Evolutionary conservation across 2,329 filamentous ascomycete species (phyloP), one percentile per base, ranked within the genome.

Genomic region (Pseudocercospora macadamiae): DNA sequence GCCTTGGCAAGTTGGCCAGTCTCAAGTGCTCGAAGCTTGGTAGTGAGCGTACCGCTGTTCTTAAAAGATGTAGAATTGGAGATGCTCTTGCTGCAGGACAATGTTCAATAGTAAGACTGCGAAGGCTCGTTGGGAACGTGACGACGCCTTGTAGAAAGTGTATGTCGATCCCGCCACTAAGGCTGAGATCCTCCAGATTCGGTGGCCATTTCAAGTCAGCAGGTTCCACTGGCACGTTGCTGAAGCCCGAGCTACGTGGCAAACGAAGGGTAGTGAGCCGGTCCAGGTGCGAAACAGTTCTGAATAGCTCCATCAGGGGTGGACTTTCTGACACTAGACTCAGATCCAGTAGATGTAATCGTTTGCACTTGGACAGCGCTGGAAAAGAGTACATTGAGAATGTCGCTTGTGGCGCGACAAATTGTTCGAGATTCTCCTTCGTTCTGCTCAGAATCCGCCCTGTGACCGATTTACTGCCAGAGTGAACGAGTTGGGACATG

Each of bases 331-430:
- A 76, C 5, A 86, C 79, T 2, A 83, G 75, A 3, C 76, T 79
- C 5, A 87, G 72, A 64, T 86, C 81, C 14, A 87, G 73, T 2
- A 75, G 61, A 8, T 72, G 72, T 3, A 88, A 74, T 0, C 77
- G 74, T 4, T 64, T 63, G 69, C 83, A 86, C 72, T 86, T 86
- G 2, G 79, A 78, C 18, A 88, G 69, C 2, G 82, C 77, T 2
- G 83, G 78, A 62, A 86, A 80, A 67, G 82, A 83, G 60, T 85
- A 84, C 52, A 82, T 71, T 2, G 80, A 80, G 65, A 87, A 87
- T 3, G 80, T 81, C 3, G 81, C 77, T 59, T 82, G 82, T 1
- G 85, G 85, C 1, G 85, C 83, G 47, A 81, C 70, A 67, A 87
- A 86, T n/a, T 73, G 70, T 61, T 81, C 75, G 16, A 88, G 68